Percentiles rank a stretch among this genome's conserved stretches.
Evolutionary conservation across 305 asterid species (phyloP).

Genomic region (Fraxinus latifolia): DNA sequence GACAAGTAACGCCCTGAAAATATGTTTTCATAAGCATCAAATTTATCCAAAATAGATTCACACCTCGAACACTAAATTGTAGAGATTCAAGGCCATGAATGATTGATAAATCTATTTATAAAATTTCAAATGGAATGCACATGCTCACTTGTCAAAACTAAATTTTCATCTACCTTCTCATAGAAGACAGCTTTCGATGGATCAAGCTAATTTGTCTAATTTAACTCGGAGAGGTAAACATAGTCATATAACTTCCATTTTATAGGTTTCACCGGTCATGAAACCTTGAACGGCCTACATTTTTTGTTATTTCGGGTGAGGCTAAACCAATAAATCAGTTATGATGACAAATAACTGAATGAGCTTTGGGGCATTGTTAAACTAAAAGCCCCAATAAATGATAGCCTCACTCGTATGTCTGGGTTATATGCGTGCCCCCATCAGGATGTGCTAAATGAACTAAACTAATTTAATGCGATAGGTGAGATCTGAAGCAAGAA

Average conservation of each 20-base stretch:
- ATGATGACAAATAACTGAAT: background rate
- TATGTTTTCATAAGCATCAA: background rate
- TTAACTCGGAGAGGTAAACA: background rate
- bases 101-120: background rate
- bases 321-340: background rate
- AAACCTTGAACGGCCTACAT: background rate
- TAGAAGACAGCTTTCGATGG: background rate
- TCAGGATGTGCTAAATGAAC: slow-evolving; percentile 12
- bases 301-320: background rate
- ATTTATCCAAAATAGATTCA: background rate
- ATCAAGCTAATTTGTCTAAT: background rate
- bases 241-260: background rate
- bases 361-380: background rate
- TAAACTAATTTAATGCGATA: slow-evolving; percentile 31
- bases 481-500: slow-evolving; percentile 90
- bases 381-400: background rate
- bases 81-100: background rate
- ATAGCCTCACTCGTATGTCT: background rate
- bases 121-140: background rate
- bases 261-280: background rate
- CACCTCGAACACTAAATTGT: background rate
- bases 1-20: background rate
- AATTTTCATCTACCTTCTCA: background rate
- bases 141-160: background rate
- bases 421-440: background rate